Percentiles rank a stretch among this genome's conserved stretches.
These are phyloP conservation scores for Rhizopogon vinicolor DNA, from an alignment of 768 basidiomycete genomes.

Conservation along the genomic window DNA sequence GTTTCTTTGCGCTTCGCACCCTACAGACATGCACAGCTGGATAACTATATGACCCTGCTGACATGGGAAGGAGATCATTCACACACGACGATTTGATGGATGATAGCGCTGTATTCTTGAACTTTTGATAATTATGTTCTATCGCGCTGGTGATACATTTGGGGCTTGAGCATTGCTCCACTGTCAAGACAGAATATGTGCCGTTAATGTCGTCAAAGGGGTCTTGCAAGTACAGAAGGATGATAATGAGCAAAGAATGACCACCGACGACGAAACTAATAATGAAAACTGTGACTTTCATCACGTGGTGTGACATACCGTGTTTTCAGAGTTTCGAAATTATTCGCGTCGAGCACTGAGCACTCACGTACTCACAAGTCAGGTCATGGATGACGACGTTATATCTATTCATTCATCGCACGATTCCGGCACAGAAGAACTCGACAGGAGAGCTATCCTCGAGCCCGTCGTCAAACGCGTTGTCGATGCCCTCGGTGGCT, in stretches of 20 bases:
- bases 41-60: background rate
- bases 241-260: too few relatives aligned
- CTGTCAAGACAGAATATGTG: background rate
- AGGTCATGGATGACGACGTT: constrained; percentile 29
- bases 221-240: too few relatives aligned
- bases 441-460: constrained; percentile 49
- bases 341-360: background rate
- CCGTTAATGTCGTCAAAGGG: background rate
- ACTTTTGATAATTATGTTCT: too few relatives aligned
- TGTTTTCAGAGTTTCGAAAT: constrained; percentile 3
- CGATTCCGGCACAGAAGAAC: constrained; percentile 22
- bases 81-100: too few relatives aligned
- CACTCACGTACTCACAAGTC: background rate
- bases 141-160: background rate
- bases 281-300: background rate
- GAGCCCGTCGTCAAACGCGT: constrained; percentile 68
- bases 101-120: background rate
- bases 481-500: constrained; percentile 77
- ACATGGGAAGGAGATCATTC: background rate
- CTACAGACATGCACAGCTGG: background rate
- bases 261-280: background rate
- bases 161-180: background rate
- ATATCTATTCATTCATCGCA: constrained; percentile 27
- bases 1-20: background rate
- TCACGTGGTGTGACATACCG: constrained; percentile 27